phyloP scores from a whole-genome alignment of 2,329 filamentous ascomycete genomes.

The Capronia epimyces region DNA sequence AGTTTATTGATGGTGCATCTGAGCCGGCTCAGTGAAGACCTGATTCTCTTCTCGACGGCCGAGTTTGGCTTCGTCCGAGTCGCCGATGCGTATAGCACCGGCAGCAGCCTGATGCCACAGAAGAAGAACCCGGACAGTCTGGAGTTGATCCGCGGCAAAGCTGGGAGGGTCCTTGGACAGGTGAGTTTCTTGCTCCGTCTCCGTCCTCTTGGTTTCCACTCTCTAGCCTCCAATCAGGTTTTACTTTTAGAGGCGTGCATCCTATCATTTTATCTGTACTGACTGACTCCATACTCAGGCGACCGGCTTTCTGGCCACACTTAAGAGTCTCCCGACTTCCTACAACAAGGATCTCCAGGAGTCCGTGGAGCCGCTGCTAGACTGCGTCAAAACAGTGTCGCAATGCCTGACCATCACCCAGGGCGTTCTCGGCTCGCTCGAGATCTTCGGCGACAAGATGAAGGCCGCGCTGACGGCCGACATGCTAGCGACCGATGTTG shows the following conservation, averaged over 20 bases:
- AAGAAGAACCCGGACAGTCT: slow-evolving; percentile 78
- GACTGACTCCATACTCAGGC: slow-evolving; percentile 52
- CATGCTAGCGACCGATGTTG: slow-evolving; percentile 65
- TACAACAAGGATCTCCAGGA: slow-evolving; percentile 96
- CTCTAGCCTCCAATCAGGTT: too few species aligned
- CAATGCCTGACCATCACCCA: slow-evolving; percentile 80
- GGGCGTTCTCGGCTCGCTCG: slow-evolving; percentile 70
- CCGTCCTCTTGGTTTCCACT: too few species aligned
- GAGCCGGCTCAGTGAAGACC: slow-evolving; percentile 74
- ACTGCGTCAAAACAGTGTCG: slow-evolving; percentile 69
- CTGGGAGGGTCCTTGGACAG: slow-evolving; percentile 51
- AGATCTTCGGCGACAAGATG: slow-evolving; percentile 69
- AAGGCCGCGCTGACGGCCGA: slow-evolving; percentile 68
- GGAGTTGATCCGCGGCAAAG: slow-evolving; percentile 70
- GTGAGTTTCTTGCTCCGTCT: slow-evolving; percentile 42
- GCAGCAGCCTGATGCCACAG: slow-evolving; percentile 71
- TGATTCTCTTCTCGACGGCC: slow-evolving; percentile 73
- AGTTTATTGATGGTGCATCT: slow-evolving; percentile 74
- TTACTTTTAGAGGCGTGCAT: too few species aligned
- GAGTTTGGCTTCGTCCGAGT: slow-evolving; percentile 73
- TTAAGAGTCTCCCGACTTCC: slow-evolving; percentile 70
- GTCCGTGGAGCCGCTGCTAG: slow-evolving; percentile 76
- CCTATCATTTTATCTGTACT: too few species aligned
- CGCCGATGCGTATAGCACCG: slow-evolving; percentile 74
- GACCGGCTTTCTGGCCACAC: slow-evolving; percentile 70